Conservation (phyloP, 176 grass and related monocot genomes). For the Triticum dicoccoides region DNA sequence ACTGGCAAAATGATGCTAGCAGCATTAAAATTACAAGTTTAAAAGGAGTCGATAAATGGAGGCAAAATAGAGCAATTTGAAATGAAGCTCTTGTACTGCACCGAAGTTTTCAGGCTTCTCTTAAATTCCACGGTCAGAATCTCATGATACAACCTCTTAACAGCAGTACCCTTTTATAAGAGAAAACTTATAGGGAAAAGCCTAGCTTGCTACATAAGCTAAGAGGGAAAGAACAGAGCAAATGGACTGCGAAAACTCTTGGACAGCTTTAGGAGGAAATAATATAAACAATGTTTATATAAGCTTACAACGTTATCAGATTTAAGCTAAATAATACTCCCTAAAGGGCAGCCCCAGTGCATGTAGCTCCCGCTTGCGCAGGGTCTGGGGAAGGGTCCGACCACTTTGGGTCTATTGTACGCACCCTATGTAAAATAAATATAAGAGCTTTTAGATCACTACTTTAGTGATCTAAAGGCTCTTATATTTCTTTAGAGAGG, state of each 20-base stretch:
- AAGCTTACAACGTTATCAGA: neutral
- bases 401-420: too few species aligned
- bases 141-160: neutral
- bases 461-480: too few species aligned
- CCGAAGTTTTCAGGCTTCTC: neutral
- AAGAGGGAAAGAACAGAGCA: neutral
- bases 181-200: too few species aligned
- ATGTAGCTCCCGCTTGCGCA: too few species aligned
- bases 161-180: neutral
- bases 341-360: too few species aligned
- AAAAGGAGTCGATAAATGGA: neutral
- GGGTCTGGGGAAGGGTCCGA: too few species aligned
- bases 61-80: neutral
- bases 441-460: too few species aligned
- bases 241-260: neutral
- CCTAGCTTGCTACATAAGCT: neutral
- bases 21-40: neutral
- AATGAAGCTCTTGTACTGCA: neutral
- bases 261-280: neutral
- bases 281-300: neutral
- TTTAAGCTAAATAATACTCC: neutral
- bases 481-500: too few species aligned
- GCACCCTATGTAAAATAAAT: neutral
- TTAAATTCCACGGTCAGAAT: neutral
- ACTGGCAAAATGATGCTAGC: neutral